A percentile compares a stretch with the other conserved stretches of the same genome.
Evolutionary conservation across 345 rosid species (phyloP).

Genomic region (Lepidium didymum): DNA sequence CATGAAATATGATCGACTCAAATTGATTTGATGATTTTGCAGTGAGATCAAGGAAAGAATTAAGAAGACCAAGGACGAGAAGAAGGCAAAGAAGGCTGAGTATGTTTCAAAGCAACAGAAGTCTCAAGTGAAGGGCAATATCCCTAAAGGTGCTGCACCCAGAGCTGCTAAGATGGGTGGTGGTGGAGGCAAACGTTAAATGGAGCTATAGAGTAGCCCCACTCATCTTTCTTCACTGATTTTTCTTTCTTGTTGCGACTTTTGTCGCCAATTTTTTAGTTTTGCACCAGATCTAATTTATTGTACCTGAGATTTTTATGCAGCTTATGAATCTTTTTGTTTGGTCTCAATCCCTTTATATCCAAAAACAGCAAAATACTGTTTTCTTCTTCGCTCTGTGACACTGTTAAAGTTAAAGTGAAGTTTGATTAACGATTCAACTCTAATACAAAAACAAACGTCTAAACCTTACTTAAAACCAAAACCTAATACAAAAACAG

Average conservation of each 20-base stretch:
- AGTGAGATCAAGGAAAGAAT: conserved; percentile 84
- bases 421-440: neutral
- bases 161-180: conserved; percentile 65
- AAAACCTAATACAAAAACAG: neutral
- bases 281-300: conserved; percentile 8
- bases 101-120: conserved; percentile 50
- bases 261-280: neutral
- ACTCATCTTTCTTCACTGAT: conserved; percentile 1
- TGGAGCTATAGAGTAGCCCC: conserved; percentile 6
- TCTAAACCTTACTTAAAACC: no score
- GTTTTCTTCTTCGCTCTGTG: neutral
- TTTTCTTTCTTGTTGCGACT: neutral
- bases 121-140: conserved; percentile 37
- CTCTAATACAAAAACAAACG: neutral
- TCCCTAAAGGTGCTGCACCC: conserved; percentile 42
- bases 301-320: conserved; percentile 4
- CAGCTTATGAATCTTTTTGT: conserved; percentile 1
- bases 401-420: neutral
- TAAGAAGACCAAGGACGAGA: conserved; percentile 80
- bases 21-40: neutral
- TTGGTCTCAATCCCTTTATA: neutral
- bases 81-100: conserved; percentile 80
- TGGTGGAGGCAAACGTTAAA: conserved; percentile 75
- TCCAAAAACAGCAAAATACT: neutral
- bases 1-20: neutral